Evolutionary conservation across 768 basidiomycete species (phyloP).

Genomic region (Termitomyces sp.): DNA sequence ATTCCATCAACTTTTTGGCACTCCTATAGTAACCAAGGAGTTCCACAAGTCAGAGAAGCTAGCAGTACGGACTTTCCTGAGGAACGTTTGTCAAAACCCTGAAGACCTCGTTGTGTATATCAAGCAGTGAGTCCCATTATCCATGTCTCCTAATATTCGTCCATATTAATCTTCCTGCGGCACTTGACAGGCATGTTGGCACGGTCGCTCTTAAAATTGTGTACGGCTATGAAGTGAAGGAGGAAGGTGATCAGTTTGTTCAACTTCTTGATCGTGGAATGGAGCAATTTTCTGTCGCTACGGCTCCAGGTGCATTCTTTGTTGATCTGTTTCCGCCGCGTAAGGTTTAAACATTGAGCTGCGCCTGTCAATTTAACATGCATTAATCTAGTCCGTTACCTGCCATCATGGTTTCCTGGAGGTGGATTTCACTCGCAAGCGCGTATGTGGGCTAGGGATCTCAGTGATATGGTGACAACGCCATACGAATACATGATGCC

Average conservation of each 20-base stretch:
- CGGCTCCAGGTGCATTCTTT: constrained; percentile 15
- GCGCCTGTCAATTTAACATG: not conserved
- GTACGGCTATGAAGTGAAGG: constrained; percentile 22
- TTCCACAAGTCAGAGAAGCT: not conserved
- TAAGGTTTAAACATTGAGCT: not conserved
- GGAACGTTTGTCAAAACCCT: not conserved
- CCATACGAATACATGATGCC: not conserved
- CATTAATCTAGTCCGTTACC: not conserved
- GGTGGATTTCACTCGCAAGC: not conserved
- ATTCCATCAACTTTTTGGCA: not conserved
- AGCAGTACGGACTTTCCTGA: not conserved
- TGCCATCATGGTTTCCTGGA: constrained; percentile 11
- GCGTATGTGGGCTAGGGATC: not conserved
- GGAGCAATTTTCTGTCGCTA: constrained; percentile 12
- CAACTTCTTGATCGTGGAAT: constrained; percentile 15
- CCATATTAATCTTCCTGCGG: no score
- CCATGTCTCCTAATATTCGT: no score
- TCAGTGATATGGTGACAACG: not conserved
- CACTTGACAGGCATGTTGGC: constrained; percentile 6
- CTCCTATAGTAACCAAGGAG: not conserved
- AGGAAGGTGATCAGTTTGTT: constrained; percentile 20
- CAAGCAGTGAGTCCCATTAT: not conserved
- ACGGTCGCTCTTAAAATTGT: constrained; percentile 18
- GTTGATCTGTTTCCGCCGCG: constrained; percentile 21
- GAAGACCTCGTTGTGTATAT: constrained; percentile 4